A percentile compares a stretch with the other conserved stretches of the same genome.
Conservation (phyloP, 331 rosid genomes). For the Saraca asoca region DNA sequence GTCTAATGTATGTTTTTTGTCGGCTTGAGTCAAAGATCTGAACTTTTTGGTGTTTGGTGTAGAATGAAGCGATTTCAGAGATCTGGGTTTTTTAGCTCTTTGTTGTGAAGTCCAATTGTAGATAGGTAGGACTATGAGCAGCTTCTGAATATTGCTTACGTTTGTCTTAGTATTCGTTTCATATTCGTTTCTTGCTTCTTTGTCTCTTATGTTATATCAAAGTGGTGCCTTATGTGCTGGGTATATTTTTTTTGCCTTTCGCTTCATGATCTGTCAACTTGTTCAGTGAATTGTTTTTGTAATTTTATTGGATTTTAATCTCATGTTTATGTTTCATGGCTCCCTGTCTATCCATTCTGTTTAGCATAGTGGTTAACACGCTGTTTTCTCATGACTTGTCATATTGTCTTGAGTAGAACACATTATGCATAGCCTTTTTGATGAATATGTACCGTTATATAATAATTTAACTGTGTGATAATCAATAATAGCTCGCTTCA, state of each 20-base stretch:
- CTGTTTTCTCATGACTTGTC: slow-evolving; percentile 13
- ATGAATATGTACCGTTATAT: slow-evolving; percentile 20
- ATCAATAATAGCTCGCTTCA: slow-evolving; percentile 24
- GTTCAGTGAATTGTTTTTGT: slow-evolving; percentile 15
- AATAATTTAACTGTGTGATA: slow-evolving; percentile 12
- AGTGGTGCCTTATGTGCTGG: slow-evolving; percentile 17
- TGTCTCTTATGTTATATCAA: background rate
- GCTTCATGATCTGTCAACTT: slow-evolving; percentile 16
- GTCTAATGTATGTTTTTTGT: slow-evolving; percentile 8
- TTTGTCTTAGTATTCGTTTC: slow-evolving; percentile 8
- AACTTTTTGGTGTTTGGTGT: slow-evolving; percentile 29
- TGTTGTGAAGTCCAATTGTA: slow-evolving; percentile 28
- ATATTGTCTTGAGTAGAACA: slow-evolving; percentile 21
- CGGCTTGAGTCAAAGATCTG: slow-evolving; percentile 34
- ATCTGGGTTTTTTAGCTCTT: slow-evolving; percentile 59
- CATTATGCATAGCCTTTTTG: background rate
- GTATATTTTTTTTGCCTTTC: slow-evolving; percentile 22
- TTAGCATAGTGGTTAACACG: background rate
- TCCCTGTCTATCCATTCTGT: background rate
- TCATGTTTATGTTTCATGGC: slow-evolving; percentile 19
- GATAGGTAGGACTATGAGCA: slow-evolving; percentile 29
- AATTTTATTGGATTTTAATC: slow-evolving; percentile 5
- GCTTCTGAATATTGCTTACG: background rate
- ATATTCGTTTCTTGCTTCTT: background rate
- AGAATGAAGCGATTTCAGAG: slow-evolving; percentile 51